Base-by-base conservation (phyloP, 73 alveolate genomes). In the Paramecium bursaria region DNA sequence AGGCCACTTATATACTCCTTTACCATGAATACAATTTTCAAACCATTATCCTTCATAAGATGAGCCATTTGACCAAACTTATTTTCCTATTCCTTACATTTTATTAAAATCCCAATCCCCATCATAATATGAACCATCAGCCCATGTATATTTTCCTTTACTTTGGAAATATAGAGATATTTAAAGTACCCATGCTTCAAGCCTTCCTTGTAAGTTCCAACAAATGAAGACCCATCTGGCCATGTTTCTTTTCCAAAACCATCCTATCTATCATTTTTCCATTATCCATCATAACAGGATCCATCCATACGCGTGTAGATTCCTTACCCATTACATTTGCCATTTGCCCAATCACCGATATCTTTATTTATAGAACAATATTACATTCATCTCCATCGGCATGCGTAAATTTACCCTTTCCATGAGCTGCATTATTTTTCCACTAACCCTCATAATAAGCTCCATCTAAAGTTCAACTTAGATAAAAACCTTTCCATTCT, bases 171-270 rank as follows among this genome's bases (percentile, higher is more conserved):
- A n/a, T n/a, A n/a, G n/a, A n/a, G n/a, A n/a, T n/a, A n/a, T n/a
- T n/a, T n/a, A n/a, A n/a, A n/a, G n/a, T n/a, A n/a, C n/a, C 95
- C 93, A 73, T 92, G 89, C 48, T 90, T 87, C 39, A 25, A 74
- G 14, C 95, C 94, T 31, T 61, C 50, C 50, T 88, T 73, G 33
- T 52, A 57, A 47, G 80, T 73, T 73, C 92, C 89, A 39, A 30
- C 50, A 55, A 23, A 79, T 14, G 75, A 75, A 73, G 90, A 61
- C 15, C 95, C 93, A 61, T 90, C 95, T 10, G 92, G 74, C 95
- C 95, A 90, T 14, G 53, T 54, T 39, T 90, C 89, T 2, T 5
- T 39, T 25, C 91, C 91, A 22, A 42, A 35, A 19, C 94, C 92
- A 23, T 88, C 52, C 26, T 86, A 26, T 48, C 75, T 74, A 85